phyloP scores from a whole-genome alignment of 371 early-diverging fungal species.

The Mortierella sp. region DNA sequence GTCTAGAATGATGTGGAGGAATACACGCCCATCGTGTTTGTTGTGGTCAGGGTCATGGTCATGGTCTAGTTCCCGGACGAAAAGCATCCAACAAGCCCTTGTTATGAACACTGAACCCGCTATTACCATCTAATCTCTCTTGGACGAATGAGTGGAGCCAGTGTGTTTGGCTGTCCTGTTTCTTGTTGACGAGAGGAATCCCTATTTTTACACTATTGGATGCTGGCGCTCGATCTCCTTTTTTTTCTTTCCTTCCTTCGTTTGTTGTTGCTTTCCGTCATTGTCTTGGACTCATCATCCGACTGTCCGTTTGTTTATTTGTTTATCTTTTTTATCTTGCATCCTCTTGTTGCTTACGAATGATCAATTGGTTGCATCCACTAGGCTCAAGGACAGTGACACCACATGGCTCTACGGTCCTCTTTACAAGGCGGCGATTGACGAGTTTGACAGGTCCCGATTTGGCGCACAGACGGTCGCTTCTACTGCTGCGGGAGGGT shows the following conservation, averaged over 20 bases:
- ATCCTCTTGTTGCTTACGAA: not conserved
- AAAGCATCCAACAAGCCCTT: not conserved
- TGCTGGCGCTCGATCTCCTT: not conserved
- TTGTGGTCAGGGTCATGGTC: not conserved
- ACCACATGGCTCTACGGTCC: slow-evolving; percentile 78
- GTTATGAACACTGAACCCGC: not conserved
- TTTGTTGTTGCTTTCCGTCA: not conserved
- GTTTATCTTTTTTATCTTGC: not conserved
- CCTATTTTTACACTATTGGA: slow-evolving; percentile 3
- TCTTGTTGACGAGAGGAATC: not conserved
- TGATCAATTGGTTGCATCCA: not conserved
- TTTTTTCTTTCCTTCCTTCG: not conserved
- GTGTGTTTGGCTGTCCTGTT: not conserved
- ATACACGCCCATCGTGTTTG: too few species aligned
- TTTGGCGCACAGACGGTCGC: slow-evolving; percentile 46
- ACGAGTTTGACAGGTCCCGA: slow-evolving; percentile 41
- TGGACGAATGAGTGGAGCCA: not conserved
- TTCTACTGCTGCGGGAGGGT: slow-evolving; percentile 17
- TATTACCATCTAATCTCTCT: not conserved
- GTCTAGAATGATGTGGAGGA: not conserved
- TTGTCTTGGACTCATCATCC: not conserved
- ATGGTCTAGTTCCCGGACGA: not conserved
- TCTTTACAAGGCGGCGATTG: slow-evolving; percentile 62
- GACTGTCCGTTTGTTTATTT: not conserved
- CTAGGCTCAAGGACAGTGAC: slow-evolving; percentile 76